A percentile compares a stretch with the other conserved stretches of the same genome.
These are phyloP conservation scores for Scytalidium sp. DNA, from an alignment of 2,329 filamentous ascomycete genomes.

Conservation along the genomic window DNA sequence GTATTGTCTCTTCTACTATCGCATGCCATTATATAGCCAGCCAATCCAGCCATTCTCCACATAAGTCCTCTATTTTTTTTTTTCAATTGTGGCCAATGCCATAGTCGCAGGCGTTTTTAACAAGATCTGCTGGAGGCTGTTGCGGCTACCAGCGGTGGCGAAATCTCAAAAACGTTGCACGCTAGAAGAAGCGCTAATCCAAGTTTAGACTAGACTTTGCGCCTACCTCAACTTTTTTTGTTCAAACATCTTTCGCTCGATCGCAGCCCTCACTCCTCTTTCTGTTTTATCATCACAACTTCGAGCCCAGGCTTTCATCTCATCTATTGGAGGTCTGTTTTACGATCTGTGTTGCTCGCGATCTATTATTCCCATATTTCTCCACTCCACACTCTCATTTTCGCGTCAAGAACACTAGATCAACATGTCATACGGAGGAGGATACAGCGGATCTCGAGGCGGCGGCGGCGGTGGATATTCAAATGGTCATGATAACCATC, in stretches of 20 bases:
- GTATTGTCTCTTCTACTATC: too few relatives aligned
- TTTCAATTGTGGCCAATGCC: too few relatives aligned
- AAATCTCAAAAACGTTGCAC: constrained; percentile 7
- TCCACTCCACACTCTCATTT: constrained; percentile 6
- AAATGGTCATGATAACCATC: constrained; percentile 51
- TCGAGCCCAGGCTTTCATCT: constrained; percentile 13
- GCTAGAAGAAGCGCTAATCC: constrained; percentile 6
- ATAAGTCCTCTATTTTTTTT: too few relatives aligned
- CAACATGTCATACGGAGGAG: constrained; percentile 68
- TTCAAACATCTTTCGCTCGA: constrained; percentile 3
- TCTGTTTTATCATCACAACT: constrained; percentile 13
- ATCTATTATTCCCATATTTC: neutral
- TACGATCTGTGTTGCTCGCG: neutral
- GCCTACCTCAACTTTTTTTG: constrained; percentile 1
- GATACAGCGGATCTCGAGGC: constrained; percentile 44
- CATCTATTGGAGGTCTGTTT: constrained; percentile 16
- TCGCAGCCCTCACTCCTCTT: constrained; percentile 3
- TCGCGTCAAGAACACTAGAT: constrained; percentile 11
- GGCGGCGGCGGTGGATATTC: constrained; percentile 42
- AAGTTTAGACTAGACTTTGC: constrained; percentile 4
- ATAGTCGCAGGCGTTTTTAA: too few relatives aligned
- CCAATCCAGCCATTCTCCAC: too few relatives aligned
- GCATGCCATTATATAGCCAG: too few relatives aligned
- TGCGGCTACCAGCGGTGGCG: too few relatives aligned
- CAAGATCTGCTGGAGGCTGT: too few relatives aligned